Percentiles rank a stretch among this genome's conserved stretches.
These are phyloP conservation scores for Claviceps purpurea DNA, from an alignment of 2,329 filamentous ascomycete species.

Conservation along the genomic window DNA sequence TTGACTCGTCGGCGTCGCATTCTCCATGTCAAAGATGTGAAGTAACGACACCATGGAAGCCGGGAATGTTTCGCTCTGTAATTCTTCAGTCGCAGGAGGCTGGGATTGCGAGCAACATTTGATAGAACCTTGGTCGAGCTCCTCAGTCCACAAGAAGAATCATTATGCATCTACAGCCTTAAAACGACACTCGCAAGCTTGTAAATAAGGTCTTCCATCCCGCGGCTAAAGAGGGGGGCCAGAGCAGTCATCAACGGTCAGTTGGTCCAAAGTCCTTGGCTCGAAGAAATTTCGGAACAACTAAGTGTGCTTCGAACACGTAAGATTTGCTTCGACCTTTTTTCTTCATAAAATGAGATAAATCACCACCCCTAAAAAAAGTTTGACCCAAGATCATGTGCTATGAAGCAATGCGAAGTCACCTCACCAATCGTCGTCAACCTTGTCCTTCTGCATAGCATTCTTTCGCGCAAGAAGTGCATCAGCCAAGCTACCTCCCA, in stretches of 20 bases:
- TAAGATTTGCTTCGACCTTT: not conserved
- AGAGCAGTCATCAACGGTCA: not conserved
- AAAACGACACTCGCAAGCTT: not conserved
- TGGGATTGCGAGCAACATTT: not conserved
- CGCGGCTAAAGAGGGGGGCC: not conserved
- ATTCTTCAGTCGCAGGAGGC: not conserved
- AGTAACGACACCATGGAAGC: not conserved
- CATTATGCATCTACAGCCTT: not conserved
- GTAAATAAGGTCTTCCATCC: not conserved
- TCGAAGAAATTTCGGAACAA: not conserved
- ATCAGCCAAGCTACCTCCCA: conserved; percentile 64
- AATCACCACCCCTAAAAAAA: not conserved
- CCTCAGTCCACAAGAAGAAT: not conserved
- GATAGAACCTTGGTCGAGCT: not conserved
- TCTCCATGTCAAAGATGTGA: not conserved
- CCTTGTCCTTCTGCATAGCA: conserved; percentile 57
- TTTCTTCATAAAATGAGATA: not conserved
- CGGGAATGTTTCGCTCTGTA: conserved; percentile 11
- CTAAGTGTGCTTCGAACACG: not conserved
- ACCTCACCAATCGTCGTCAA: conserved; percentile 55
- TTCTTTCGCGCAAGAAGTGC: conserved; percentile 65
- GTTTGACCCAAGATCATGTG: conserved; percentile 13
- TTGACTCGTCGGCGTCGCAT: conserved; percentile 44
- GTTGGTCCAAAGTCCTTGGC: not conserved
- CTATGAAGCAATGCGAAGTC: not conserved